Percentiles rank a stretch among this genome's conserved stretches.
Evolutionary conservation across 1,284 basidiomycete species (phyloP).

Genomic region (Sporisorium reilianum): DNA sequence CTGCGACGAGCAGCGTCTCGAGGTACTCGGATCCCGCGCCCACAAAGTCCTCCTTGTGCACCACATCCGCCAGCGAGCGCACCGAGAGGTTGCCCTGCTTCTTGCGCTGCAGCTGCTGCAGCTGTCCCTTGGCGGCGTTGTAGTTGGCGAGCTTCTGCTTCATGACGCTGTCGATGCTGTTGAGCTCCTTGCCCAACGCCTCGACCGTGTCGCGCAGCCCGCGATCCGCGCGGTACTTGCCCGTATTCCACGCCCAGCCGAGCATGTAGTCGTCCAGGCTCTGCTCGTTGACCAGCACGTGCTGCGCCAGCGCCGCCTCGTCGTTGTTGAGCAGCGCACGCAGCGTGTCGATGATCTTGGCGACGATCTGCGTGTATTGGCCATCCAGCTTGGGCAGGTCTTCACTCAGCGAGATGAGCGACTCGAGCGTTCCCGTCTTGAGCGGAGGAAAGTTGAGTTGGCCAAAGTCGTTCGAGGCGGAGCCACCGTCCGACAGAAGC

Average conservation of each 20-base stretch:
- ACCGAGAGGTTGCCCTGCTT: slow-evolving; percentile 96
- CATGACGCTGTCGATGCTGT: slow-evolving; percentile 70
- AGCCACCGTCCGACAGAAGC: slow-evolving; percentile 67
- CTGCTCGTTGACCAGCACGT: slow-evolving; percentile 85
- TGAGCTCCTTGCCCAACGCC: slow-evolving; percentile 77
- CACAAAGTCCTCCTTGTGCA: slow-evolving; percentile 84
- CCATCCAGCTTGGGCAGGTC: slow-evolving; percentile 90
- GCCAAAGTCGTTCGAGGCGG: slow-evolving; percentile 57
- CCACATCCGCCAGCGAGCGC: slow-evolving; percentile 85
- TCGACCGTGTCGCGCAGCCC: slow-evolving; percentile 85
- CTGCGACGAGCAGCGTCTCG: slow-evolving; percentile 91
- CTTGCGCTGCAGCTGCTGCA: slow-evolving; percentile 94
- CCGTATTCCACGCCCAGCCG: slow-evolving; percentile 81
- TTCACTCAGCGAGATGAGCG: slow-evolving; percentile 89
- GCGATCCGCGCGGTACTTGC: slow-evolving; percentile 84
- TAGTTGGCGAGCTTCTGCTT: slow-evolving; percentile 87
- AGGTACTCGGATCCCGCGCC: slow-evolving; percentile 87
- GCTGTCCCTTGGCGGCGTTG: slow-evolving; percentile 90
- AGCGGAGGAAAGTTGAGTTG: slow-evolving; percentile 59
- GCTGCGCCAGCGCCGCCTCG: slow-evolving; percentile 82
- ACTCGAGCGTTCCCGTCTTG: slow-evolving; percentile 91
- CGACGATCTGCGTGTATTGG: slow-evolving; percentile 86
- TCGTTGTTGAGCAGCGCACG: slow-evolving; percentile 92
- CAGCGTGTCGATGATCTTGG: slow-evolving; percentile 93
- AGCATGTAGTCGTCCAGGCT: slow-evolving; percentile 84